Base-by-base conservation (phyloP, 2,329 filamentous ascomycete genomes). In the Diaporthe velutina region DNA sequence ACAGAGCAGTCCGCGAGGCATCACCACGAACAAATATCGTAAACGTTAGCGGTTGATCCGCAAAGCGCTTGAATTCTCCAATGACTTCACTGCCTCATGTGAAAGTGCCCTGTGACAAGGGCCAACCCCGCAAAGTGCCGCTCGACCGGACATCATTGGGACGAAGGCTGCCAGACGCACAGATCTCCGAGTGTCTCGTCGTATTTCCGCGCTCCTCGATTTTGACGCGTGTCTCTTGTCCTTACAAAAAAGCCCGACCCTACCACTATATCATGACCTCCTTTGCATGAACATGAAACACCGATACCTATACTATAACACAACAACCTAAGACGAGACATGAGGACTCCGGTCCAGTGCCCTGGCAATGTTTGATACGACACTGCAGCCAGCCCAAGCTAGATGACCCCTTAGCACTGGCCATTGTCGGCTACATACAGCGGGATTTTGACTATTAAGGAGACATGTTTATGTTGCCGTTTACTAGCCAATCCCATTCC, bases 141-240 rank as follows among this genome's bases (percentile, higher is more conserved):
- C 60, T 66, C 40, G 25, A 7, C 38, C 15, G 3, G 28, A 6
- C 42, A 35, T 35, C 61, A 17, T 9, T 25, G 25, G 50, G n/a
- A n/a, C 25, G 28, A n/a, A 22, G 45, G 45, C 61, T 25, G 42
- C 40, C 60, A 48, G 28, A 19, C 28, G 22, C 4, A 35, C 25
- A 64, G 25, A 64, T 64, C 60, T 48, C 60, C 60, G 42, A 66
- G 60, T 33, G 30, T 50, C 28, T 17, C 22, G 10, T 52, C 42
- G 61, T 52, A 67, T 67, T 50, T 67, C 42, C 42, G 61, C 28
- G 17, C 9, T 19, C 7, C 19, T 15, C 19, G 9, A 33, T 10
- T 48, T 45, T 35, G 45, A 67, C 61, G 42, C 42, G 30, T 50
- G 30, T 35, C 42, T 35, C 15, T 33, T 67, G 22, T n/a, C 8